Conservation (phyloP, 257 asterid species). For the Dorcoceras hygrometricum region DNA sequence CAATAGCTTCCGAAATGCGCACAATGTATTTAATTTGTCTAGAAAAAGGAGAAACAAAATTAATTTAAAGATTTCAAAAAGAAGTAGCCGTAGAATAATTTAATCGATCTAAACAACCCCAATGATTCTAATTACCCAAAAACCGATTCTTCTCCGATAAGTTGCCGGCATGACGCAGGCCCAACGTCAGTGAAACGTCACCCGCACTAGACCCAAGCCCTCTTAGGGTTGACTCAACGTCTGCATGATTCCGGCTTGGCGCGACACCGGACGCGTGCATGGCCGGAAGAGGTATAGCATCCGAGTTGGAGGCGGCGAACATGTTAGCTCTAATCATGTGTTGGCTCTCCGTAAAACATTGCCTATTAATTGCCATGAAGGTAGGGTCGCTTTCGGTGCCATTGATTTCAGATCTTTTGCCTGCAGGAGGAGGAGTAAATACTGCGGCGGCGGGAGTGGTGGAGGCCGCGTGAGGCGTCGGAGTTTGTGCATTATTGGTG, state of each 20-base stretch:
- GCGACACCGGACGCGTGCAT: constrained; percentile 30
- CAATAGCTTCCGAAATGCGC: background rate
- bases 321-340: constrained; percentile 21
- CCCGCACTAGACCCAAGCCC: constrained; percentile 45
- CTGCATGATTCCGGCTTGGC: constrained; percentile 23
- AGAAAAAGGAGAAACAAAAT: too few species aligned
- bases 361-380: constrained; percentile 39
- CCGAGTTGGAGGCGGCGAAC: constrained; percentile 12
- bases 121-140: constrained; percentile 37
- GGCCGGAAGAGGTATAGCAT: constrained; percentile 29
- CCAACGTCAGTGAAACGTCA: constrained; percentile 57
- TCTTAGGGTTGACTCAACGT: constrained; percentile 23
- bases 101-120: constrained; percentile 15
- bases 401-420: constrained; percentile 45
- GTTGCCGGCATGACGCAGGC: constrained; percentile 54
- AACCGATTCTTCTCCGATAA: constrained; percentile 41
- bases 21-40: background rate
- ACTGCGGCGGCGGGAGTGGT: constrained; percentile 13
- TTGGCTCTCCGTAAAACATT: constrained; percentile 41
- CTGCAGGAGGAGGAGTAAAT: constrained; percentile 33
- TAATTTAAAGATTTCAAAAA: background rate
- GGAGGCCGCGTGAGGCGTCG: constrained; percentile 33
- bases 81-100: background rate
- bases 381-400: constrained; percentile 45
- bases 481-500: constrained; percentile 59